A percentile compares a stretch with the other conserved stretches of the same genome.
Conservation (phyloP, 306 rosid genomes). For the Quercus dentata region DNA sequence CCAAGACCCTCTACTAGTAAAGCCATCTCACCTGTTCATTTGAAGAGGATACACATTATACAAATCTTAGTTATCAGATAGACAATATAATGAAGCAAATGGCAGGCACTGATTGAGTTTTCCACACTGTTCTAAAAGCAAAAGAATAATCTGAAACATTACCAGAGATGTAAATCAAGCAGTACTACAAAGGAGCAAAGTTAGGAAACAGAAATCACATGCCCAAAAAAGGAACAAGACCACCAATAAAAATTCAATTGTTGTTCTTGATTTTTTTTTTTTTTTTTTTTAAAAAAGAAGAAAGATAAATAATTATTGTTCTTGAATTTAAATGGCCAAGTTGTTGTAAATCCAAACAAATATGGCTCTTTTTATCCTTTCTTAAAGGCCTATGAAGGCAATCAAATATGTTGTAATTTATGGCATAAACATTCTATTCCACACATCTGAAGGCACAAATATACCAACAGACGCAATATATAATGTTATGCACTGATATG, state of each 20-base stretch:
- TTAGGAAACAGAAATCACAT: background rate
- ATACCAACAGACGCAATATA: background rate
- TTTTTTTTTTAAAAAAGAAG: no score
- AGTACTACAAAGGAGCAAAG: background rate
- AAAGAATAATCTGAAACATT: background rate
- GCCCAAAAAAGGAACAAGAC: background rate
- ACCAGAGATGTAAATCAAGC: background rate
- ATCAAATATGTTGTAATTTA: background rate
- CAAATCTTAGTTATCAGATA: background rate
- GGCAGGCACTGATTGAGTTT: background rate
- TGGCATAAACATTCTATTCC: background rate
- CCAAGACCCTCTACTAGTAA: constrained; percentile 95
- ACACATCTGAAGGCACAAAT: background rate
- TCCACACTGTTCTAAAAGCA: background rate
- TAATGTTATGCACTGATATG: background rate
- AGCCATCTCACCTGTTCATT: constrained; percentile 90
- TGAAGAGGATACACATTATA: constrained; percentile 18
- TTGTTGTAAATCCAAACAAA: background rate
- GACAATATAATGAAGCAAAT: background rate
- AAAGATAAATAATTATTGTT: background rate
- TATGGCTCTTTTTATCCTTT: background rate
- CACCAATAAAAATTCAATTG: background rate
- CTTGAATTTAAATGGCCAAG: background rate
- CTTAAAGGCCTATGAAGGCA: background rate
- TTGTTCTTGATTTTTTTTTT: background rate